These are phyloP conservation scores for Ramicandelaber brevisporus DNA, from an alignment of 192 early-diverging fungal species.

Conservation along the genomic window DNA sequence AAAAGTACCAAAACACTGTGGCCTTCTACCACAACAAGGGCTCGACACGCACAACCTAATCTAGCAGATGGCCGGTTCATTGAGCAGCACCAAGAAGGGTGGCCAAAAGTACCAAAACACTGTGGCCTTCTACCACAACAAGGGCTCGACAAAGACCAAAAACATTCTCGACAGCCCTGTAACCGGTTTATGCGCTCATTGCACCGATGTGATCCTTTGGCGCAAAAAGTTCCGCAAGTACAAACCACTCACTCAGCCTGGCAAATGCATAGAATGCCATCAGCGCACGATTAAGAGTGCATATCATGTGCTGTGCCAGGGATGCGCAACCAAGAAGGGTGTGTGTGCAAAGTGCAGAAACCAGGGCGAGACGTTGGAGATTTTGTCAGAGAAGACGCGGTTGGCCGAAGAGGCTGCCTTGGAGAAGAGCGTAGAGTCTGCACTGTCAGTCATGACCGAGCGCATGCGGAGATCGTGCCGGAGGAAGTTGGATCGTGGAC, in stretches of 20 bases:
- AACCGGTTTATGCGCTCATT: constrained; percentile 48
- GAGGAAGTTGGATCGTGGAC: constrained; percentile 55
- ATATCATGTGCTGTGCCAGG: constrained; percentile 82
- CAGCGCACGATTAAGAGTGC: constrained; percentile 71
- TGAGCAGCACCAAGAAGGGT: constrained; percentile 39
- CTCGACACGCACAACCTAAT: constrained; percentile 47
- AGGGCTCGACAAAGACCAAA: constrained; percentile 50
- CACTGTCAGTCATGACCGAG: constrained; percentile 46
- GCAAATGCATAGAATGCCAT: constrained; percentile 50
- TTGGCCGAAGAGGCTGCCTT: constrained; percentile 32
- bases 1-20: constrained; percentile 74
- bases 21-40: constrained; percentile 73
- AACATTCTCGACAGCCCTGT: constrained; percentile 54
- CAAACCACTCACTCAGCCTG: constrained; percentile 77
- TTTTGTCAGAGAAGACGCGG: constrained; percentile 18
- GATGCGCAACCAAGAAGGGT: constrained; percentile 49
- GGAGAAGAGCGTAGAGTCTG: constrained; percentile 45
- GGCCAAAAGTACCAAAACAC: constrained; percentile 77
- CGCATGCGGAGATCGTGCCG: constrained; percentile 60
- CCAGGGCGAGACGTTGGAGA: constrained; percentile 26
- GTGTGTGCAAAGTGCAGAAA: constrained; percentile 87
- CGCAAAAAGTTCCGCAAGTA: constrained; percentile 90
- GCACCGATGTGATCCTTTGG: constrained; percentile 52
- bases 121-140: constrained; percentile 66
- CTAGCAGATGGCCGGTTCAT: no score